A percentile compares a stretch with the other conserved stretches of the same genome.
These are phyloP conservation scores for Thelonectria olida DNA, from an alignment of 2,329 filamentous ascomycete species.

Conservation along the genomic window DNA sequence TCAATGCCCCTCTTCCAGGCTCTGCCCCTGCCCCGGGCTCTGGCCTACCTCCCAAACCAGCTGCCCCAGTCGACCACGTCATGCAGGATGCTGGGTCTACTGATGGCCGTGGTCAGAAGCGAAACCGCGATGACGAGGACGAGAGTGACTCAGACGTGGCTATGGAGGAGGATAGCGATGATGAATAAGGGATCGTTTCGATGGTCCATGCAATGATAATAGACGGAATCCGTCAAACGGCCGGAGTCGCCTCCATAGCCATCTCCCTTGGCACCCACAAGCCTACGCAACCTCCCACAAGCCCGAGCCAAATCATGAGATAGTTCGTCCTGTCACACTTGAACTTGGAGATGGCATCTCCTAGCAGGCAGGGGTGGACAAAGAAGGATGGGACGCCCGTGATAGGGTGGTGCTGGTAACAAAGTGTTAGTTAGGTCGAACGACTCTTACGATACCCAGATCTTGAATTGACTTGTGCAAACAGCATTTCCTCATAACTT, in stretches of 20 bases:
- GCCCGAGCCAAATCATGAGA: constrained; percentile 87
- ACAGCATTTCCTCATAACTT: constrained; percentile 53
- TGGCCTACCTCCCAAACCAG: constrained; percentile 59
- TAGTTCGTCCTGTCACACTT: constrained; percentile 73
- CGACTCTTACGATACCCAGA: constrained; percentile 42
- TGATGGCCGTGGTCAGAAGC: constrained; percentile 73
- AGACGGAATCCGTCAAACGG: constrained; percentile 20
- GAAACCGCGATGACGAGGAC: constrained; percentile 72
- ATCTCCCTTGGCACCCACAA: constrained; percentile 80
- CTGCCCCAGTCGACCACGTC: constrained; percentile 55
- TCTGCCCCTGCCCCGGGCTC: constrained; percentile 51
- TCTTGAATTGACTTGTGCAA: constrained; percentile 43
- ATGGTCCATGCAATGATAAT: constrained; percentile 31
- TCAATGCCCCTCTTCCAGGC: constrained; percentile 71
- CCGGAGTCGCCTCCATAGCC: constrained; percentile 49
- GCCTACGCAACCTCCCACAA: constrained; percentile 82
- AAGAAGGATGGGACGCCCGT: constrained; percentile 85
- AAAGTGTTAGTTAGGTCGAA: constrained; percentile 51
- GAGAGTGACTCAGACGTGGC: constrained; percentile 75
- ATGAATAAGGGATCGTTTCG: constrained; percentile 60
- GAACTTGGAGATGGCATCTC: constrained; percentile 78
- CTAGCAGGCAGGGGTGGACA: constrained; percentile 90
- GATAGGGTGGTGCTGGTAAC: constrained; percentile 79
- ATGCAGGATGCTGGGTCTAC: constrained; percentile 62
- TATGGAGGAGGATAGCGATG: constrained; percentile 77